Evolutionary conservation across 345 rosid genomes (phyloP).

Genomic region (Sonneratia alba): DNA sequence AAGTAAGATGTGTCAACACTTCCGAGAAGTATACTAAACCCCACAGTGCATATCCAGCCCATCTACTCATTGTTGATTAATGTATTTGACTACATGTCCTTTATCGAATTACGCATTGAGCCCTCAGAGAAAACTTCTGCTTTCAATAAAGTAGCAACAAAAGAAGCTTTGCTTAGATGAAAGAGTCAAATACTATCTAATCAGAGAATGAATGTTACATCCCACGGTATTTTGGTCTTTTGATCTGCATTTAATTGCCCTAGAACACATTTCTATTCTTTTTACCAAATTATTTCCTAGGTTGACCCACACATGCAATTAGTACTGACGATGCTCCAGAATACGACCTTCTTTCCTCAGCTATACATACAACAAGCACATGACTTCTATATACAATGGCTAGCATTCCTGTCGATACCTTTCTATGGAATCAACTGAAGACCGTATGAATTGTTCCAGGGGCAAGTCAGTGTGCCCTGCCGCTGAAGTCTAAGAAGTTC

Average conservation of each 20-base stretch:
- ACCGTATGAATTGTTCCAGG: neutral
- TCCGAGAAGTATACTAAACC: too few relatives aligned
- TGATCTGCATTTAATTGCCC: neutral
- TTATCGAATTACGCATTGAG: too few relatives aligned
- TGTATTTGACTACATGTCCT: too few relatives aligned
- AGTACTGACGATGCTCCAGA: neutral
- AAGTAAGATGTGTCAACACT: too few relatives aligned
- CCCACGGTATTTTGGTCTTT: too few relatives aligned
- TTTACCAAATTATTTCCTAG: neutral
- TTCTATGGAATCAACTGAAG: neutral
- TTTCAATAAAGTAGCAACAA: too few relatives aligned
- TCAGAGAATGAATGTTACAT: too few relatives aligned
- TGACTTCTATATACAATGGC: constrained; percentile 1
- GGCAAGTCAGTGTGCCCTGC: constrained; percentile 23
- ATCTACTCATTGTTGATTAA: too few relatives aligned
- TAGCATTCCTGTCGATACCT: neutral
- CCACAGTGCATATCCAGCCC: too few relatives aligned
- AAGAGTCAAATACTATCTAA: too few relatives aligned
- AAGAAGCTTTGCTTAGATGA: too few relatives aligned
- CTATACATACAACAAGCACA: neutral
- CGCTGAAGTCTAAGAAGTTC: constrained; percentile 39
- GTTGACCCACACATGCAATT: neutral
- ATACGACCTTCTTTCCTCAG: neutral
- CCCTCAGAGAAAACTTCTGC: too few relatives aligned
- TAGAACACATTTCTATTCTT: neutral